Evolutionary conservation across 2,329 filamentous ascomycete species (phyloP).

Genomic region (Calonectria hongkongensis): DNA sequence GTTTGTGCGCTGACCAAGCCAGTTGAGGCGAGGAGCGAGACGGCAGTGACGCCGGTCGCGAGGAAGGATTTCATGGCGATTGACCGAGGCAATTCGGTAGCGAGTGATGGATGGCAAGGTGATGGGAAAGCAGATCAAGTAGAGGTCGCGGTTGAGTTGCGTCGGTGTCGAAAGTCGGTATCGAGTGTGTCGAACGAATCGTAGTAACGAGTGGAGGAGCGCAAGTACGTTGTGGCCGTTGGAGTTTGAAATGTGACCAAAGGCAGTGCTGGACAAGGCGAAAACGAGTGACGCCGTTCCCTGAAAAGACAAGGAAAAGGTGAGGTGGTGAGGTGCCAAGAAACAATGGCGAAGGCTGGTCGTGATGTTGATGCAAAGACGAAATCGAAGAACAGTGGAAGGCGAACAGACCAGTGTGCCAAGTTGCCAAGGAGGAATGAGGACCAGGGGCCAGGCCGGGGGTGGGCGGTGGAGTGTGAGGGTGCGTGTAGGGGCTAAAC

Average conservation of each 20-base stretch:
- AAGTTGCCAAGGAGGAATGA: conserved; percentile 53
- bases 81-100: conserved; percentile 29
- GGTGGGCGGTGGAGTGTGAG: conserved; percentile 11
- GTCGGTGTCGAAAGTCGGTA: conserved; percentile 22
- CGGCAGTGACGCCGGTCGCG: conserved; percentile 42
- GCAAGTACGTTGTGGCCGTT: conserved; percentile 21
- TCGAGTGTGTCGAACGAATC: too few species aligned
- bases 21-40: conserved; percentile 50
- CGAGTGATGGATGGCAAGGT: conserved; percentile 36
- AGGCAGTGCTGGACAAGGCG: conserved; percentile 21
- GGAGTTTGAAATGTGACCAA: conserved; percentile 6
- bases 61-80: conserved; percentile 50
- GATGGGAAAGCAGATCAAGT: conserved; percentile 29
- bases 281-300: conserved; percentile 39
- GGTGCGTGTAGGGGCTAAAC: conserved; percentile 32
- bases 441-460: conserved; percentile 42
- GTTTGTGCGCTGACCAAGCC: conserved; percentile 50
- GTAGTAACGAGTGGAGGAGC: conserved; percentile 34
- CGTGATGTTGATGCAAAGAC: conserved; percentile 49
- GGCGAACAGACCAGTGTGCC: conserved; percentile 42
- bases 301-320: conserved; percentile 15
- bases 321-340: conserved; percentile 34
- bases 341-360: conserved; percentile 42
- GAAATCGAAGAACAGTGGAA: conserved; percentile 42
- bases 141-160: conserved; percentile 36